These are phyloP conservation scores for Penicillium ochrochloron DNA, from an alignment of 495 filamentous ascomycete species.

Conservation along the genomic window DNA sequence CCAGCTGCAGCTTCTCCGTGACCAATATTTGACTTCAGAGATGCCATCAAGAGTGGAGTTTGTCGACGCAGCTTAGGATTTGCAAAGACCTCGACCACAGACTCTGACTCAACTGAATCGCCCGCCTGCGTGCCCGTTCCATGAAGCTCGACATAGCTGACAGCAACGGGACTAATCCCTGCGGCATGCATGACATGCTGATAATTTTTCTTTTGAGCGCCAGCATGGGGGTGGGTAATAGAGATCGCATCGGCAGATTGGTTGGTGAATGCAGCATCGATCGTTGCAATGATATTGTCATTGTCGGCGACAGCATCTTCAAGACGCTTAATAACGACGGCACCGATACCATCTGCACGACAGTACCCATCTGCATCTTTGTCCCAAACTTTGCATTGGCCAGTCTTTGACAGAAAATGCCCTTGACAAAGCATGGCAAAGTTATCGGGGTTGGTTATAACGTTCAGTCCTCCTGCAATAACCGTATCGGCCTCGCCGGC, in stretches of 20 bases:
- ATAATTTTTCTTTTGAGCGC: conserved; percentile 50
- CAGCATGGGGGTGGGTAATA: conserved; percentile 56
- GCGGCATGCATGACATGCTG: conserved; percentile 48
- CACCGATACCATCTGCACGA: conserved; percentile 54
- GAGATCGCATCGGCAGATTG: conserved; percentile 51
- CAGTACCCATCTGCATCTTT: conserved; percentile 74
- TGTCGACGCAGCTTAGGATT: not conserved
- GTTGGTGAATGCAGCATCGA: conserved; percentile 40
- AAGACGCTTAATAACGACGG: conserved; percentile 49
- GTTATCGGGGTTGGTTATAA: conserved; percentile 69
- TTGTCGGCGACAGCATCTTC: conserved; percentile 51
- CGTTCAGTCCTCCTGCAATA: conserved; percentile 70
- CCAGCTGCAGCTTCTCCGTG: conserved; percentile 45
- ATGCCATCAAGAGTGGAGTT: conserved; percentile 20
- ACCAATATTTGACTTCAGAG: conserved; percentile 46
- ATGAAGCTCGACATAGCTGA: conserved; percentile 57
- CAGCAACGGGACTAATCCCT: conserved; percentile 52
- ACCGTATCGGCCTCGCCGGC: conserved; percentile 72
- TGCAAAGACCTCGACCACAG: conserved; percentile 39
- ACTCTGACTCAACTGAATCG: conserved; percentile 37
- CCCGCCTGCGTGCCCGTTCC: conserved; percentile 52
- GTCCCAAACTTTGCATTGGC: conserved; percentile 69
- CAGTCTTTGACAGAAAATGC: conserved; percentile 64
- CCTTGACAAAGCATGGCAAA: conserved; percentile 70
- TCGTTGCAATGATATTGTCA: conserved; percentile 48